A percentile compares a stretch with the other conserved stretches of the same genome.
Evolutionary conservation across 148 eudicot genomes (phyloP).

Genomic region (Cornus controversa): DNA sequence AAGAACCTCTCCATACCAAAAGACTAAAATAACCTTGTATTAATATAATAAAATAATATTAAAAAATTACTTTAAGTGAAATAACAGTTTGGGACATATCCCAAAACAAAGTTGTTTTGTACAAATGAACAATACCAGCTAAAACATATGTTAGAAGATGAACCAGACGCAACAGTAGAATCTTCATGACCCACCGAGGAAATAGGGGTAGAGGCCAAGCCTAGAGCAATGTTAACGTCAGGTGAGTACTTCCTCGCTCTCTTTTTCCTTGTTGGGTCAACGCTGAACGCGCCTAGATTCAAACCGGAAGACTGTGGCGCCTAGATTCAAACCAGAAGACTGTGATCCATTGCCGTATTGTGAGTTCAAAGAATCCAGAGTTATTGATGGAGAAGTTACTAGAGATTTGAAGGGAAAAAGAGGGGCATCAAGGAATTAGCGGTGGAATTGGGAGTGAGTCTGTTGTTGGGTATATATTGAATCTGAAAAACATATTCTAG

Average conservation of each 20-base stretch:
- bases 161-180: conserved; percentile 26
- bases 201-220: conserved; percentile 30
- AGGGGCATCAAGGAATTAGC: conserved; percentile 40
- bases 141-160: too few species aligned
- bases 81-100: too few species aligned
- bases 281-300: conserved; percentile 44
- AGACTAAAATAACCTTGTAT: too few species aligned
- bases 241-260: conserved; percentile 93
- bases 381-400: conserved; percentile 15
- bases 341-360: conserved; percentile 35
- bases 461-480: conserved; percentile 3
- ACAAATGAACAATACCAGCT: too few species aligned
- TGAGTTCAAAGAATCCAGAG: conserved; percentile 26
- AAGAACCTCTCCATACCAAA: too few species aligned
- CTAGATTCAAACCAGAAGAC: conserved; percentile 17
- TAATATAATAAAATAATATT: too few species aligned
- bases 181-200: conserved; percentile 20
- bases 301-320: too few species aligned
- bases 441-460: conserved; percentile 25
- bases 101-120: too few species aligned
- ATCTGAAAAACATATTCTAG: not conserved
- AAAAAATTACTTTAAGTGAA: too few species aligned
- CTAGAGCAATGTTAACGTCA: conserved; percentile 52
- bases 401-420: conserved; percentile 43
- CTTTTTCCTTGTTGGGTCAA: conserved; percentile 73